These are phyloP conservation scores for Phytopythium helicoides DNA, from an alignment of 352 stramenopile species.

Conservation along the genomic window DNA sequence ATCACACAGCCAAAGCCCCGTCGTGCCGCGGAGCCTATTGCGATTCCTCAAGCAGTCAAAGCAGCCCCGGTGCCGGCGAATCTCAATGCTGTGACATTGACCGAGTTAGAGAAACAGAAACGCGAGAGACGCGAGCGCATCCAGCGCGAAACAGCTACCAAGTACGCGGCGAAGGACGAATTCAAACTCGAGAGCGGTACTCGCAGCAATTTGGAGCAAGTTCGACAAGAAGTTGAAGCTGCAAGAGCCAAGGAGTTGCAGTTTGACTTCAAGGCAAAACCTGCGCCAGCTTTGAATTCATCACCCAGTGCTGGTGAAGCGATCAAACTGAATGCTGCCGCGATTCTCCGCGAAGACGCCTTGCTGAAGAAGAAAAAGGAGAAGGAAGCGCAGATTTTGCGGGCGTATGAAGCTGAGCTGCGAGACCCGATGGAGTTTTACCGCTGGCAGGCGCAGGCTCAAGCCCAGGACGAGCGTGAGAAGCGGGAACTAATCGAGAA, in stretches of 20 bases:
- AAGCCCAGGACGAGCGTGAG: conserved; percentile 71
- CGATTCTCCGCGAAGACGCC: conserved; percentile 91
- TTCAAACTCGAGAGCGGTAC: conserved; percentile 78
- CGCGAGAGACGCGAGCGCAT: conserved; percentile 50
- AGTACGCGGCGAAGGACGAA: conserved; percentile 67
- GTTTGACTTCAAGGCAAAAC: conserved; percentile 80
- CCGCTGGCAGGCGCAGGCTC: conserved; percentile 86
- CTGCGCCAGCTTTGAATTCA: conserved; percentile 38
- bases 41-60: conserved; percentile 77
- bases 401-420: conserved; percentile 89
- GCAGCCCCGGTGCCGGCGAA: conserved; percentile 61
- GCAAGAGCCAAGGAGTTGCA: conserved; percentile 47
- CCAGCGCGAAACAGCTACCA: conserved; percentile 59
- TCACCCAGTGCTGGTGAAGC: conserved; percentile 13
- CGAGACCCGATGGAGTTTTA: conserved; percentile 91
- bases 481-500: conserved; percentile 68
- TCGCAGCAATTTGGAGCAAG: conserved; percentile 69
- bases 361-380: conserved; percentile 91
- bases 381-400: conserved; percentile 83
- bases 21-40: conserved; percentile 64
- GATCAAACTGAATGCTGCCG: conserved; percentile 87
- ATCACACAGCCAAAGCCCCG: conserved; percentile 83
- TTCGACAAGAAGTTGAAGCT: conserved; percentile 69
- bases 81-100: conserved; percentile 37
- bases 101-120: conserved; percentile 65